These are phyloP conservation scores for Odontarrhena argentea DNA, from an alignment of 345 rosid genomes.

Conservation along the genomic window DNA sequence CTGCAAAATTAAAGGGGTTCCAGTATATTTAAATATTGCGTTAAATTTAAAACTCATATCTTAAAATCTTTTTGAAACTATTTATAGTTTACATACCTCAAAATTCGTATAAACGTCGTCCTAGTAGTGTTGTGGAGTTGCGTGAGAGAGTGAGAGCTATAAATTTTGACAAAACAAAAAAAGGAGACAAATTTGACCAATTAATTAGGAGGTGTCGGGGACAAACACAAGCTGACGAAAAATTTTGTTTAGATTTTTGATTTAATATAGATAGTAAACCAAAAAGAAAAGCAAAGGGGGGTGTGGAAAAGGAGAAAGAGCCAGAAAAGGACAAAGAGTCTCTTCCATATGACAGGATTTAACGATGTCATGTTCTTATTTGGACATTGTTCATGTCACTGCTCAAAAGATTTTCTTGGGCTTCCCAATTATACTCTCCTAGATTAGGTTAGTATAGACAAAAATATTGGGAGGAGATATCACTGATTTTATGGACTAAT, in stretches of 20 bases:
- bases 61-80: neutral
- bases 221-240: conserved; percentile 33
- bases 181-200: conserved; percentile 14
- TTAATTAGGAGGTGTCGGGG: conserved; percentile 32
- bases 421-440: conserved; percentile 25
- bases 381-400: conserved; percentile 19
- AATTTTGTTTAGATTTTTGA: neutral
- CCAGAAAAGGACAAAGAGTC: conserved; percentile 23
- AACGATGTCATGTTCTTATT: conserved; percentile 34
- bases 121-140: too few relatives aligned
- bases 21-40: conserved; percentile 9
- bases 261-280: neutral
- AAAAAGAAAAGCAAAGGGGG: neutral
- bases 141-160: neutral
- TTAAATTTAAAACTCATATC: neutral
- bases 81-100: neutral
- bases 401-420: conserved; percentile 21
- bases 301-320: conserved; percentile 7
- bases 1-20: conserved; percentile 19
- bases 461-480: too few relatives aligned
- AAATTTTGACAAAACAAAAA: conserved; percentile 10
- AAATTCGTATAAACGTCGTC: too few relatives aligned
- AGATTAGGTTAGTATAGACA: neutral
- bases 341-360: conserved; percentile 35
- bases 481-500: too few relatives aligned